These are phyloP conservation scores for Candida silvatica DNA, from an alignment of 805 yeast genomes.

Conservation along the genomic window DNA sequence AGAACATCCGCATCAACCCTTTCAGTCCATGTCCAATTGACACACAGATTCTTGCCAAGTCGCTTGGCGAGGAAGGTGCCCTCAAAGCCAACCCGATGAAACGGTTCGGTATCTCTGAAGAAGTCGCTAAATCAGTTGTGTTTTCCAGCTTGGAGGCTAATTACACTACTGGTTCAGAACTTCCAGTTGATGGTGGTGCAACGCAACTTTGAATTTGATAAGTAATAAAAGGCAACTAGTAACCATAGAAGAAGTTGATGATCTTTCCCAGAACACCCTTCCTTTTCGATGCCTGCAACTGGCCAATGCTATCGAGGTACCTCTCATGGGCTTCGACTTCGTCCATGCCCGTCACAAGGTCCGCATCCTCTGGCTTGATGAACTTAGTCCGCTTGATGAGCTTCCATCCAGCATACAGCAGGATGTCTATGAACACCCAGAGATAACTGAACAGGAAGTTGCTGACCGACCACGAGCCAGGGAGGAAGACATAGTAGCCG, in stretches of 20 bases:
- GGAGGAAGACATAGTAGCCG: conserved; percentile 66
- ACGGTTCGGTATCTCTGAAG: too few species aligned
- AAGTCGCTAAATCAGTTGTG: too few species aligned
- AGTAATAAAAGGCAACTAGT: not conserved
- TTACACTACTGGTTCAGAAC: conserved; percentile 42
- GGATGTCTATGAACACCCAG: conserved; percentile 32
- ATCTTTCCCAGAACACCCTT: conserved; percentile 2
- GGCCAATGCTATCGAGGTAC: conserved; percentile 3
- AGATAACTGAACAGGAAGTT: conserved; percentile 63
- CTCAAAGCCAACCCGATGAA: too few species aligned
- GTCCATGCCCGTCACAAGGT: conserved; percentile 27
- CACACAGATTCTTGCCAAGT: too few species aligned
- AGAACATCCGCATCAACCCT: too few species aligned
- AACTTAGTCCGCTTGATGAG: conserved; percentile 28
- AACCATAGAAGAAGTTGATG: conserved; percentile 1
- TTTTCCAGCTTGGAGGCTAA: too few species aligned
- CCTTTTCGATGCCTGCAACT: not conserved
- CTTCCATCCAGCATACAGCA: conserved; percentile 28
- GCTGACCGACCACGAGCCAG: conserved; percentile 54
- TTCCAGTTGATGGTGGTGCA: conserved; percentile 47
- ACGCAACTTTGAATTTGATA: too few species aligned
- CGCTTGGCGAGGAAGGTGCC: too few species aligned
- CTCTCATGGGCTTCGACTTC: conserved; percentile 31
- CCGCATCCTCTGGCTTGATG: conserved; percentile 26
- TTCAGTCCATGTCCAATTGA: too few species aligned